Evolutionary conservation across 2,329 filamentous ascomycete species (phyloP).

Genomic region (Ophidiomyces ophidiicola): DNA sequence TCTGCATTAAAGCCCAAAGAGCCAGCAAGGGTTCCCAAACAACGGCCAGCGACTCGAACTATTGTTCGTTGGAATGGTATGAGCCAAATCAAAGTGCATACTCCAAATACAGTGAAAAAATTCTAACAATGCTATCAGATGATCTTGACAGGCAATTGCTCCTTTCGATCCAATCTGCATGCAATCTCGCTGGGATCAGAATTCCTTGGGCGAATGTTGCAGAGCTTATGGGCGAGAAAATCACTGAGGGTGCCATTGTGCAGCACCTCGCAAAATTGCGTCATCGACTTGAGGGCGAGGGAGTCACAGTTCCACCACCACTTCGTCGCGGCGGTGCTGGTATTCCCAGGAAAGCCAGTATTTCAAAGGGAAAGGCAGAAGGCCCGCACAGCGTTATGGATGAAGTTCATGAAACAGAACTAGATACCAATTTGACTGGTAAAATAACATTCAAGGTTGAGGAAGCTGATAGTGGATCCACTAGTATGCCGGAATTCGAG

Average conservation of each 20-base stretch:
- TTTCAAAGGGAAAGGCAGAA: constrained; percentile 8
- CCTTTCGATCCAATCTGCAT: constrained; percentile 32
- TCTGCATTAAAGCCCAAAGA: background rate
- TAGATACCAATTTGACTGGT: background rate
- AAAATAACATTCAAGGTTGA: constrained; percentile 12
- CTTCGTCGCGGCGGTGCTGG: constrained; percentile 26
- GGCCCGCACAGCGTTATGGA: background rate
- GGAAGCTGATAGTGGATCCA: background rate
- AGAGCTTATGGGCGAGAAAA: constrained; percentile 28
- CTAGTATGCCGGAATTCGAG: background rate
- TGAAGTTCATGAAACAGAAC: background rate
- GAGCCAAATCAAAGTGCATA: constrained; percentile 5
- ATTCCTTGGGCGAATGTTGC: constrained; percentile 36
- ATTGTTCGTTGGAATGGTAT: constrained; percentile 36
- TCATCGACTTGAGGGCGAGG: constrained; percentile 22
- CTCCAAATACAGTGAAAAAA: background rate
- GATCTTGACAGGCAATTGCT: constrained; percentile 35
- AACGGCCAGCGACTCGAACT: constrained; percentile 25
- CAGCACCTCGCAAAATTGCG: constrained; percentile 39
- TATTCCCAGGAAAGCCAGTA: background rate
- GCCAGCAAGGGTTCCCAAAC: constrained; percentile 13
- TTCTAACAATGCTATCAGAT: constrained; percentile 22
- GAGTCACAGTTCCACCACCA: constrained; percentile 30
- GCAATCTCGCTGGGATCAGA: constrained; percentile 27
- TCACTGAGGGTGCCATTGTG: constrained; percentile 34